Evolutionary conservation across 139 green algal species (phyloP).

Genomic region (Desmodesmus armatus): DNA sequence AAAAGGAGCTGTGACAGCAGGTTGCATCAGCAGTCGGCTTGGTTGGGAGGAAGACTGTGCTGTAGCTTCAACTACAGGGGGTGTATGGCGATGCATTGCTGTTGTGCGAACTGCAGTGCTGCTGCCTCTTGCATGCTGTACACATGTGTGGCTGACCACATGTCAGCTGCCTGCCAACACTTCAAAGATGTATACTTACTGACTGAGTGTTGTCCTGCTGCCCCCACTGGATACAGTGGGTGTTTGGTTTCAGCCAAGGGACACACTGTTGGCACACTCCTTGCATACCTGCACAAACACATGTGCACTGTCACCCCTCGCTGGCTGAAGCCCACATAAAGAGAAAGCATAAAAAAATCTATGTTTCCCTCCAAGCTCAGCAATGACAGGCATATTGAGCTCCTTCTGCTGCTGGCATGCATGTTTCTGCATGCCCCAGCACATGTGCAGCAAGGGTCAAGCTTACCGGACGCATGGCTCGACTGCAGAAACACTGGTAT

Average conservation of each 20-base stretch:
- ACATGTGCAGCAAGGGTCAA: background rate
- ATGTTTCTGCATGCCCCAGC: background rate
- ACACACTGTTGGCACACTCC: slow-evolving; percentile 12
- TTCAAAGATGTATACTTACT: background rate
- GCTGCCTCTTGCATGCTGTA: background rate
- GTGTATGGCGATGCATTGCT: no score
- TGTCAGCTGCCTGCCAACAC: background rate
- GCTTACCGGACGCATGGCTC: no score
- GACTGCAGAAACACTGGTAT: no score
- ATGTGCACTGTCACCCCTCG: background rate
- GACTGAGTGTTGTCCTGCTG: background rate
- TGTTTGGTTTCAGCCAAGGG: slow-evolving; percentile 31
- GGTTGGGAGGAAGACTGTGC: no score
- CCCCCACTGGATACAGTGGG: background rate
- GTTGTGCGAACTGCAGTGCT: background rate
- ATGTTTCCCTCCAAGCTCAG: background rate
- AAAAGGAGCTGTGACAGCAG: no score
- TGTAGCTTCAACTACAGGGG: no score
- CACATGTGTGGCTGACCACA: no score
- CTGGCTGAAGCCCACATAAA: background rate
- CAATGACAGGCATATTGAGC: background rate
- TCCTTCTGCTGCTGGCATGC: background rate
- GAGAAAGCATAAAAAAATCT: background rate
- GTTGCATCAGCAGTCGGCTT: no score
- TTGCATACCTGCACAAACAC: background rate